phyloP scores from a whole-genome alignment of 768 basidiomycete species.

The Serpula lacrymans region DNA sequence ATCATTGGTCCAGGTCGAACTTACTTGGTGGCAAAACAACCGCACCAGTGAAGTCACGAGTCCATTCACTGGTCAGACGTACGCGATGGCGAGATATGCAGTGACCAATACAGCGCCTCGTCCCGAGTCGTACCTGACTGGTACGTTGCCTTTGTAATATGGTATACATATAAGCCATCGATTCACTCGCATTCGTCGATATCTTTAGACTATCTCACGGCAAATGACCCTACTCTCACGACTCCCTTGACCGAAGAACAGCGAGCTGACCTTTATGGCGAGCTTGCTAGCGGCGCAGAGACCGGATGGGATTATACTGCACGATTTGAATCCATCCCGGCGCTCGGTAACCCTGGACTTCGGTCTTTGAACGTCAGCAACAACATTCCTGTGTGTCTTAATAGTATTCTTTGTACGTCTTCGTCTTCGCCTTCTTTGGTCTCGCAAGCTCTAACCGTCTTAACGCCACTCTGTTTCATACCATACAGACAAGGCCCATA shows the following conservation, averaged over 20 bases:
- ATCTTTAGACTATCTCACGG: conserved; percentile 70
- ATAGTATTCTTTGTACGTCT: conserved; percentile 76
- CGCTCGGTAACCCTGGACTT: conserved; percentile 49
- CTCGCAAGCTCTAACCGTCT: conserved; percentile 1
- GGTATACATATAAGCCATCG: no score
- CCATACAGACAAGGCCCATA: conserved; percentile 61
- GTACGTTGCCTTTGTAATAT: conserved; percentile 28
- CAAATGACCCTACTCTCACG: conserved; percentile 56
- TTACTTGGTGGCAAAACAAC: conserved; percentile 79
- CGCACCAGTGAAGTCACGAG: conserved; percentile 65
- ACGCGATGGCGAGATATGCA: conserved; percentile 66
- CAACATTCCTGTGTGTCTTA: conserved; percentile 73
- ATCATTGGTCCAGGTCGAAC: conserved; percentile 52
- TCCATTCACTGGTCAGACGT: conserved; percentile 65
- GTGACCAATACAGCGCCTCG: conserved; percentile 85
- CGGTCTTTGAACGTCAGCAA: conserved; percentile 69
- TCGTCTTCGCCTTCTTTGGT: conserved; percentile 9
- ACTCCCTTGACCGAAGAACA: conserved; percentile 59
- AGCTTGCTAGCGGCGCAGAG: conserved; percentile 88
- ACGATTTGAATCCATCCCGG: conserved; percentile 37
- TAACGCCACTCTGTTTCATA: no score
- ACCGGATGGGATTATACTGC: conserved; percentile 50
- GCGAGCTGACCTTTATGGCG: conserved; percentile 69
- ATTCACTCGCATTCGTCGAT: conserved; percentile 5
- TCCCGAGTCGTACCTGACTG: conserved; percentile 76